A percentile compares a stretch with the other conserved stretches of the same genome.
phyloP scores from a whole-genome alignment of 2,329 filamentous ascomycete species.

The Scleromitrula shiraiana region DNA sequence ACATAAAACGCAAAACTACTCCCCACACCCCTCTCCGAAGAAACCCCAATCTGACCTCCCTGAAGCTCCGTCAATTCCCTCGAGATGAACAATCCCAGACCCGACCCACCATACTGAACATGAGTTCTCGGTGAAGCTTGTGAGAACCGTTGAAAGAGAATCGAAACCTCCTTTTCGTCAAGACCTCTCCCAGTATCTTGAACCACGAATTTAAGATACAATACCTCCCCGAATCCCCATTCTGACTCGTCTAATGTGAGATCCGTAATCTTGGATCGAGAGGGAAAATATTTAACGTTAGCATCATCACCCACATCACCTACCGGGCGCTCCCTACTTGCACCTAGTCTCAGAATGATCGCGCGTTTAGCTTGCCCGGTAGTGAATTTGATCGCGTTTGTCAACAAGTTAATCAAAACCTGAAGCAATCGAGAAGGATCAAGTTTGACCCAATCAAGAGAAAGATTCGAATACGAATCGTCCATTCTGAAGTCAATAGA shows the following conservation, averaged over 20 bases:
- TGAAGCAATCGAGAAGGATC: slow-evolving; percentile 73
- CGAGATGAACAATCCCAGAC: slow-evolving; percentile 73
- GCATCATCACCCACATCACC: slow-evolving; percentile 50
- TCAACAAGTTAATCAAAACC: slow-evolving; percentile 73
- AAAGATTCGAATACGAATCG: slow-evolving; percentile 55
- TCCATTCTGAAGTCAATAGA: slow-evolving; percentile 62
- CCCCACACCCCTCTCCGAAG: slow-evolving; percentile 57
- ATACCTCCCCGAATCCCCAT: slow-evolving; percentile 63
- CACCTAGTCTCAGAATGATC: slow-evolving; percentile 35
- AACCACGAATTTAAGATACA: slow-evolving; percentile 67
- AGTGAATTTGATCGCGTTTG: slow-evolving; percentile 80
- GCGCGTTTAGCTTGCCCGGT: slow-evolving; percentile 50
- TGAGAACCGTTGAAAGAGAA: slow-evolving; percentile 65
- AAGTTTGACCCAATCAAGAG: slow-evolving; percentile 63
- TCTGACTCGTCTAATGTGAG: slow-evolving; percentile 26
- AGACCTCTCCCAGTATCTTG: slow-evolving; percentile 71
- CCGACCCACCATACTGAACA: slow-evolving; percentile 77
- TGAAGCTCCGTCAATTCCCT: slow-evolving; percentile 71
- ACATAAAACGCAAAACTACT: slow-evolving; percentile 72
- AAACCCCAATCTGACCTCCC: slow-evolving; percentile 71
- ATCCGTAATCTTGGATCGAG: slow-evolving; percentile 25
- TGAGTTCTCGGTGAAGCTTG: slow-evolving; percentile 74
- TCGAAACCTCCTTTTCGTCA: slow-evolving; percentile 61
- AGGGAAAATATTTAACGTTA: slow-evolving; percentile 30
- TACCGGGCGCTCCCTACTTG: slow-evolving; percentile 31